Evolutionary conservation across 306 rosid species (phyloP).

Genomic region (Chamaecrista fasciculata): DNA sequence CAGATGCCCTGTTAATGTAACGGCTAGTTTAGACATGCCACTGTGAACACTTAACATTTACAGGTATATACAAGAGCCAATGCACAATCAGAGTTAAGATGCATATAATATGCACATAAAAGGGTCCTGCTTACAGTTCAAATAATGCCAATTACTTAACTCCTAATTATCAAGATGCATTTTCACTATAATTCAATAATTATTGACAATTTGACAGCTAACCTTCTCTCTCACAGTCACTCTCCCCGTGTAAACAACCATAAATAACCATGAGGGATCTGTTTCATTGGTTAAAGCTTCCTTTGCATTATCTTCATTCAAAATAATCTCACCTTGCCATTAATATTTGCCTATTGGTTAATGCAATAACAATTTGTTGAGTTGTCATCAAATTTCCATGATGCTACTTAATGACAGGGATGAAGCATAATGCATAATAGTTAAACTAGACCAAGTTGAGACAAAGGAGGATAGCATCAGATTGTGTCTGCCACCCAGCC

Average conservation of each 20-base stretch:
- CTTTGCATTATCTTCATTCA: constrained; percentile 1
- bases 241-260: neutral
- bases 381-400: neutral
- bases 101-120: constrained; percentile 14
- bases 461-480: neutral
- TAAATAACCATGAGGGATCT: neutral
- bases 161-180: neutral
- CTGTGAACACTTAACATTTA: constrained; percentile 19
- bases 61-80: constrained; percentile 3
- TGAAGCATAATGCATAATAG: neutral
- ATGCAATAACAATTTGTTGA: constrained; percentile 1
- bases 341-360: neutral
- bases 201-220: neutral
- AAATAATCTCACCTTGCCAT: neutral
- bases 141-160: neutral
- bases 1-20: constrained; percentile 80
- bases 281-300: neutral
- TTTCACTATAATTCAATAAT: neutral
- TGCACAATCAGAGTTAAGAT: constrained; percentile 9
- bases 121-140: no score
- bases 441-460: neutral
- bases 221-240: neutral
- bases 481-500: neutral
- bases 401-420: neutral
- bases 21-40: constrained; percentile 28